Base-by-base conservation (phyloP, 352 stramenopile species). In the Globisporangium canariense region DNA sequence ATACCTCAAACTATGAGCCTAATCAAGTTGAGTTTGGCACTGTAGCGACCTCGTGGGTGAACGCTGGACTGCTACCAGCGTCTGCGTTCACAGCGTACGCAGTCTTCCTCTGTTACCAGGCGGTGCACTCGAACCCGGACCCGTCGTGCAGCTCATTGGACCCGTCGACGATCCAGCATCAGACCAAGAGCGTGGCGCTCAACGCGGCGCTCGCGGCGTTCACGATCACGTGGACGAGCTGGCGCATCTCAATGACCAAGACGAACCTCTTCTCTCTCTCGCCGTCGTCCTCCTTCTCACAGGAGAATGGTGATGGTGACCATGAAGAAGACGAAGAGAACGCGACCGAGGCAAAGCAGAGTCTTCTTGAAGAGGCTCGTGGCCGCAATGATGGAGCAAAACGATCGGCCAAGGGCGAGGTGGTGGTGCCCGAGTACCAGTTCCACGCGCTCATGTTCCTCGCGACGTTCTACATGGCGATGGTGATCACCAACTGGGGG, bases 401-500 rank as follows among this genome's bases (percentile, higher is more conserved):
- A 36, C 36, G 22, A 28, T 68, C 62, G 6, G 30, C 30, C 6
- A 58, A 62, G 10, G 64, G 61, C 18, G 45, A 67, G 8, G 60
- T 63, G 0, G 57, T 61, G 5, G 79, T 83, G 9, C 79, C 83
- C 4, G 81, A 90, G 59, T 89, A 89, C 51, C 81, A 91, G 62
- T 93, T 90, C 58, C 82, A 91, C 55, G 40, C 83, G 36, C 68
- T 93, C 10, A 91, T 93, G 80, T 53, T 93, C 20, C 59, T 93
- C 14, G 83, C 80, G 10, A 78, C 71, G n/a, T 75, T 93, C 40
- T 93, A 93, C 68, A 89, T 93, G 84, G 80, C 82, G 13, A 93
- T 93, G 84, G 77, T 89, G 47, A 70, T 93, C 43, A 90, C 84
- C n/a, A 83, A 89, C 66, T 93, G 84, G 82, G 80, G 79, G 0